Percentiles rank a stretch among this genome's conserved stretches.
Conservation (phyloP, 352 stramenopile genomes). For the Globisporangium okanoganense region DNA sequence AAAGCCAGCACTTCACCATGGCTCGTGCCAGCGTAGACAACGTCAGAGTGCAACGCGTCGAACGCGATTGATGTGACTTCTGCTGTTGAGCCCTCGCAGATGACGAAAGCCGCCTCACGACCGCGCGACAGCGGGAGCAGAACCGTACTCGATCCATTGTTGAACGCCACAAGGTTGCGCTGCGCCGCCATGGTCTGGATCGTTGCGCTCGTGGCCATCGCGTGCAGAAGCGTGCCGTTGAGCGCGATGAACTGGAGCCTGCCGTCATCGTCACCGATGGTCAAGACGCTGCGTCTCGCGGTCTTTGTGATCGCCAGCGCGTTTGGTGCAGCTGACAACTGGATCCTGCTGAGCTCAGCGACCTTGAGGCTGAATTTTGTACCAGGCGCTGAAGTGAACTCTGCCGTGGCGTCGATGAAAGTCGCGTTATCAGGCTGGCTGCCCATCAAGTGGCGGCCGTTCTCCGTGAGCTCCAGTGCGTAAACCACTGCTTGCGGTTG, state of each 20-base stretch:
- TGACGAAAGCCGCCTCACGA: slow-evolving; percentile 23
- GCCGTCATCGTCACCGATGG: slow-evolving; percentile 12
- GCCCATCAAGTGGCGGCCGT: slow-evolving; percentile 9
- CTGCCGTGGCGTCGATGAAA: background rate
- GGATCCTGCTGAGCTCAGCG: background rate
- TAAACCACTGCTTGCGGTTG: slow-evolving; percentile 16
- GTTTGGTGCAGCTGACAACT: slow-evolving; percentile 12
- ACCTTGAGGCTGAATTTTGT: background rate
- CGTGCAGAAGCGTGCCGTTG: slow-evolving; percentile 47
- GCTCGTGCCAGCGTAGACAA: slow-evolving; percentile 46
- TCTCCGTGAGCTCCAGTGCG: slow-evolving; percentile 18
- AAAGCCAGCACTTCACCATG: slow-evolving; percentile 48
- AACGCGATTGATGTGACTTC: slow-evolving; percentile 41
- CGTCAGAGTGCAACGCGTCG: slow-evolving; percentile 27
- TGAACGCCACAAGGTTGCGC: slow-evolving; percentile 42
- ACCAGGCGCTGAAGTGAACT: background rate
- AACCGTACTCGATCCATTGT: slow-evolving; percentile 23
- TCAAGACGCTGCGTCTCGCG: slow-evolving; percentile 19
- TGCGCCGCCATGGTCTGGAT: slow-evolving; percentile 26
- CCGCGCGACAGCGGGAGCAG: slow-evolving; percentile 29
- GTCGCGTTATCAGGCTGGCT: slow-evolving; percentile 7
- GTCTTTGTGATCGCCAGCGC: slow-evolving; percentile 17
- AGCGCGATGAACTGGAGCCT: slow-evolving; percentile 27
- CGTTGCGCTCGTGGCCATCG: slow-evolving; percentile 21
- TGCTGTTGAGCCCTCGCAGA: slow-evolving; percentile 37